Conservation (phyloP, 805 yeast genomes). For the Candida qinlingensis region DNA sequence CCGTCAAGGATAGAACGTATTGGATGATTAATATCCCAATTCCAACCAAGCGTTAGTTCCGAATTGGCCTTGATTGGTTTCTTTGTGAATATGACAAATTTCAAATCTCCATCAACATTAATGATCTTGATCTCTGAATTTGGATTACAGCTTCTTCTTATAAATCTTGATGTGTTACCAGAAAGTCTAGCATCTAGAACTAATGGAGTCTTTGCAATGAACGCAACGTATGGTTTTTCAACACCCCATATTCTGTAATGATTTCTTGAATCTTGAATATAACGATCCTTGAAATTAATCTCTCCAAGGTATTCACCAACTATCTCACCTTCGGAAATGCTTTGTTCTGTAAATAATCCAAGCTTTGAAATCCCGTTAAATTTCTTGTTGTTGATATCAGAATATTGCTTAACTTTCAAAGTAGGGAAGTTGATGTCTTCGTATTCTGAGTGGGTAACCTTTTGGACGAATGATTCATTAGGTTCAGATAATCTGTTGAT, state of each 20-base stretch:
- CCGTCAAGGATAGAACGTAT: constrained; percentile 46
- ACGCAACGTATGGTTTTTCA: constrained; percentile 52
- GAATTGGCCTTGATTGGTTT: constrained; percentile 55
- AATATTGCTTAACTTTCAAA: constrained; percentile 48
- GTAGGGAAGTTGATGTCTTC: constrained; percentile 25
- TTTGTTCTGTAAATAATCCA: constrained; percentile 46
- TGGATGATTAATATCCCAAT: constrained; percentile 81
- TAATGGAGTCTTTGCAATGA: constrained; percentile 55
- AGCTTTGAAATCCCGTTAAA: constrained; percentile 59
- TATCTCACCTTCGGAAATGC: constrained; percentile 41
- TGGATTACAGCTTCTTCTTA: constrained; percentile 71
- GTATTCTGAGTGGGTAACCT: constrained; percentile 23
- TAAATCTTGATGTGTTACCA: constrained; percentile 72
- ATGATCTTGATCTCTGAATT: constrained; percentile 61
- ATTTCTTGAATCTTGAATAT: constrained; percentile 60
- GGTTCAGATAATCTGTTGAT: constrained; percentile 31
- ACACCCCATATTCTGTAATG: constrained; percentile 76
- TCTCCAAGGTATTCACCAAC: constrained; percentile 70
- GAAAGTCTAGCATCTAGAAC: constrained; percentile 73
- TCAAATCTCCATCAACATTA: constrained; percentile 33
- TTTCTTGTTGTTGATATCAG: constrained; percentile 53
- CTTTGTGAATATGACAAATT: constrained; percentile 52
- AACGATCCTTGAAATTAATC: constrained; percentile 57
- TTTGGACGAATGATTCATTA: constrained; percentile 7
- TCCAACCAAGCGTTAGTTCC: constrained; percentile 81